Evolutionary conservation across 2,329 filamentous ascomycete species (phyloP).

Genomic region (Neopestalotiopsis sp.): DNA sequence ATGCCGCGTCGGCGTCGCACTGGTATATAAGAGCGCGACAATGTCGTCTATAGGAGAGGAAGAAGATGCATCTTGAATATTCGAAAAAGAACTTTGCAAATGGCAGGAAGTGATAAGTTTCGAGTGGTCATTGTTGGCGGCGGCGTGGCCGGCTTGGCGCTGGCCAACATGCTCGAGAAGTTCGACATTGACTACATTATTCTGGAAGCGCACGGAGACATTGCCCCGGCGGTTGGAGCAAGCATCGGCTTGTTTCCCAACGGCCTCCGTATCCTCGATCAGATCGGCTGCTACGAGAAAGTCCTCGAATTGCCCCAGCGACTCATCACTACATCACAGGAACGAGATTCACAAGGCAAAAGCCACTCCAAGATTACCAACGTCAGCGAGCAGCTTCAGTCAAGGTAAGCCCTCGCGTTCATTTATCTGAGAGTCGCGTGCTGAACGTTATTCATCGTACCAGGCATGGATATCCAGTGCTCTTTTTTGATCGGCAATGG

Average conservation of each 20-base stretch:
- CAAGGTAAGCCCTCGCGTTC: background rate
- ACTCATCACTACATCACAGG: background rate
- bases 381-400: constrained; percentile 6
- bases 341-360: constrained; percentile 21
- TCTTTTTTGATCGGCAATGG: constrained; percentile 42
- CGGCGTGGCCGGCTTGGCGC: constrained; percentile 50
- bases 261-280: constrained; percentile 52
- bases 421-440: no score
- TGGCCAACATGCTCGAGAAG: constrained; percentile 50
- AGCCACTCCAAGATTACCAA: constrained; percentile 18
- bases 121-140: constrained; percentile 52
- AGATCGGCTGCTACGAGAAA: constrained; percentile 46
- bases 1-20: no score
- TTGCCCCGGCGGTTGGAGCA: constrained; percentile 52
- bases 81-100: no score
- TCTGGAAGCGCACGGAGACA: constrained; percentile 46
- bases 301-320: constrained; percentile 19
- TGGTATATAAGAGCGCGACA: no score
- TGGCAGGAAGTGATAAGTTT: no score
- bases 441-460: no score
- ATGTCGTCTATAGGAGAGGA: no score
- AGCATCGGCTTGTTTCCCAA: constrained; percentile 50
- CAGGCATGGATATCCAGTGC: constrained; percentile 37
- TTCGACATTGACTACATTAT: constrained; percentile 53
- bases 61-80: no score